Evolutionary conservation across 768 basidiomycete species (phyloP).

Genomic region (Leccinum broughii): DNA sequence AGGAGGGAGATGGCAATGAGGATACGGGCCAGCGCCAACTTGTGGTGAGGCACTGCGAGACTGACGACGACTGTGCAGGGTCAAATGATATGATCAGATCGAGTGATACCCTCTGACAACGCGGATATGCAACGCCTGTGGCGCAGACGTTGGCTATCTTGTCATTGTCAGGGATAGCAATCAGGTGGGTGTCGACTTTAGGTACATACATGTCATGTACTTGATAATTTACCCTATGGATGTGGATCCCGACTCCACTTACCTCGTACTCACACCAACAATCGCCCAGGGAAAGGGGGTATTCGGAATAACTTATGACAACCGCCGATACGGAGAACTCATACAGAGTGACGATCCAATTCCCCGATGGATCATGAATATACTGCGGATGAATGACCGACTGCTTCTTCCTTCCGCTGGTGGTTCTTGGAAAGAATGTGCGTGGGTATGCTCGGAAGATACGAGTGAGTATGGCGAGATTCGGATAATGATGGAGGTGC

Average conservation of each 20-base stretch:
- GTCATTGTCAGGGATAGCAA: neutral
- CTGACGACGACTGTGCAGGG: constrained; percentile 19
- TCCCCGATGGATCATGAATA: neutral
- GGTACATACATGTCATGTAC: constrained; percentile 4
- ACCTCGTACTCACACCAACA: neutral
- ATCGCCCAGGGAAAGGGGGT: neutral
- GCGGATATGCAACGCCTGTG: constrained; percentile 6
- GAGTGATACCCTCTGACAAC: constrained; percentile 18
- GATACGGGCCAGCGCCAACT: constrained; percentile 1
- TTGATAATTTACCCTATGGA: constrained; percentile 5
- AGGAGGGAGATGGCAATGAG: constrained; percentile 4
- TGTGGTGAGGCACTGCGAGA: constrained; percentile 7
- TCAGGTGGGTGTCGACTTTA: constrained; percentile 5
- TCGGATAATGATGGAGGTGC: constrained; percentile 3
- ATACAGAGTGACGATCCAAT: constrained; percentile 1
- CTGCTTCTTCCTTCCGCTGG: neutral
- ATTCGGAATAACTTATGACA: neutral
- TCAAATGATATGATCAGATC: constrained; percentile 20
- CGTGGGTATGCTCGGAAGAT: neutral
- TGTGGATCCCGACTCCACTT: constrained; percentile 6
- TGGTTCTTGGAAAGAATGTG: constrained; percentile 4
- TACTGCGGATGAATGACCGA: neutral
- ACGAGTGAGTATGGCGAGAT: constrained; percentile 4
- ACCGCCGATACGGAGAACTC: neutral
- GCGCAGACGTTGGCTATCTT: constrained; percentile 7